Conservation (phyloP, 2,329 filamentous ascomycete genomes). For the Xylaria sp. region DNA sequence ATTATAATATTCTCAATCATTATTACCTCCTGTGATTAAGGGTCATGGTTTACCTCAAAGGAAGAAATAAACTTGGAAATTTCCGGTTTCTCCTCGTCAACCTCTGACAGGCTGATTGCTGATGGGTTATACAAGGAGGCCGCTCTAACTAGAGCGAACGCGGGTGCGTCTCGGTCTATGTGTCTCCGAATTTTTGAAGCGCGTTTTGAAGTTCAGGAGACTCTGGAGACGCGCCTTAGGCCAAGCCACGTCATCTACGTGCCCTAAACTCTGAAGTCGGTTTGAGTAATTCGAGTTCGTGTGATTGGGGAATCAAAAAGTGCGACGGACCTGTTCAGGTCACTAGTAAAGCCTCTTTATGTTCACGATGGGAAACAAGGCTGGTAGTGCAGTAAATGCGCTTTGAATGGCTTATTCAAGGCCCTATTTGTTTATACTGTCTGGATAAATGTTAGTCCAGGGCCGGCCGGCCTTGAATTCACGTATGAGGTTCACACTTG, state of each 20-base stretch:
- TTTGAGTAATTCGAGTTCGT: constrained; percentile 7
- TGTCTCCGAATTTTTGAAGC: constrained; percentile 27
- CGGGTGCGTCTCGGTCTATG: constrained; percentile 15
- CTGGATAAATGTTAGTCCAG: neutral
- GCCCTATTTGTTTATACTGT: neutral
- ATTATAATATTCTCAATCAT: neutral
- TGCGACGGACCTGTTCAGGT: neutral
- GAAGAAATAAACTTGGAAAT: constrained; percentile 21
- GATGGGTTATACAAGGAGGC: constrained; percentile 14
- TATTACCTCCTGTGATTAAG: neutral
- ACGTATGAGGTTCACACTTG: neutral
- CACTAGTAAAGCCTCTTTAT: neutral
- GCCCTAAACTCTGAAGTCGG: neutral
- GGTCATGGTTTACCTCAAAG: neutral
- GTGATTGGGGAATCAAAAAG: neutral
- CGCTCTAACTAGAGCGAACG: neutral
- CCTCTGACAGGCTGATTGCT: constrained; percentile 30
- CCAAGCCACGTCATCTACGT: neutral
- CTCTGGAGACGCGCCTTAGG: constrained; percentile 6
- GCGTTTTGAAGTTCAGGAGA: constrained; percentile 13
- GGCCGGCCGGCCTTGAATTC: neutral
- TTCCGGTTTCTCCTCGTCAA: constrained; percentile 20
- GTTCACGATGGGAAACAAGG: constrained; percentile 10
- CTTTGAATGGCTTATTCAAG: neutral
- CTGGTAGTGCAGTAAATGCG: neutral